These are phyloP conservation scores for Bipolaris zeicola DNA, from an alignment of 2,329 filamentous ascomycete genomes.

Conservation along the genomic window DNA sequence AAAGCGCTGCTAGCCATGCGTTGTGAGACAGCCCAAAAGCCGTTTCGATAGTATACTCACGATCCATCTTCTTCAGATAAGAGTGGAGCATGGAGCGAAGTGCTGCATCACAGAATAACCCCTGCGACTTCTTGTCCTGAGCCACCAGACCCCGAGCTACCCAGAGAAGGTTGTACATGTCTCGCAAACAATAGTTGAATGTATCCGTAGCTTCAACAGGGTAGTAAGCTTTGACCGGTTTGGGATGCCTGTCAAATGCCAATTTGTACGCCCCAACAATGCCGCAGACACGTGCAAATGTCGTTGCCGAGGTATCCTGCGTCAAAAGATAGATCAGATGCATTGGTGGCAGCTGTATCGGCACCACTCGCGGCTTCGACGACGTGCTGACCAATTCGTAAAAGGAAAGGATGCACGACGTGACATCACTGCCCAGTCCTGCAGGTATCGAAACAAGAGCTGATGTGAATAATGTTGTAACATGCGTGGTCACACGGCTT, in stretches of 20 bases:
- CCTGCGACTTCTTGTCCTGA: conserved; percentile 64
- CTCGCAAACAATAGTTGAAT: conserved; percentile 87
- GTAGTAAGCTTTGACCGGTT: conserved; percentile 47
- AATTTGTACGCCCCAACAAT: conserved; percentile 75
- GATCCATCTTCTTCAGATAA: conserved; percentile 51
- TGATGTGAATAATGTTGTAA: conserved; percentile 39
- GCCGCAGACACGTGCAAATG: conserved; percentile 70
- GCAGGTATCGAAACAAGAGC: conserved; percentile 35
- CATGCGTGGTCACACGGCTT: conserved; percentile 35
- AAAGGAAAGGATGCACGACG: conserved; percentile 64
- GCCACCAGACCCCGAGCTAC: conserved; percentile 71
- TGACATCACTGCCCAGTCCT: conserved; percentile 46
- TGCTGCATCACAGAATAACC: conserved; percentile 56
- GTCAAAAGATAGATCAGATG: conserved; percentile 72
- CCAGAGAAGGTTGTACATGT: conserved; percentile 85
- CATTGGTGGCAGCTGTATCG: conserved; percentile 71
- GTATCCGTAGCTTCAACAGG: conserved; percentile 51
- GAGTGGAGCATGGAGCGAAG: conserved; percentile 53
- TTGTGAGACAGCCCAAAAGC: conserved; percentile 57
- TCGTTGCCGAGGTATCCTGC: conserved; percentile 67
- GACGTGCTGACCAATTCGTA: conserved; percentile 66
- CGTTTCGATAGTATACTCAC: conserved; percentile 46
- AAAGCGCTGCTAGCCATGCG: conserved; percentile 52
- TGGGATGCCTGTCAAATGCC: conserved; percentile 69
- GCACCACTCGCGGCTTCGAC: conserved; percentile 51